A percentile compares a stretch with the other conserved stretches of the same genome.
These are phyloP conservation scores for Trichoderma asperellum DNA, from an alignment of 2,329 filamentous ascomycete genomes.

Conservation along the genomic window DNA sequence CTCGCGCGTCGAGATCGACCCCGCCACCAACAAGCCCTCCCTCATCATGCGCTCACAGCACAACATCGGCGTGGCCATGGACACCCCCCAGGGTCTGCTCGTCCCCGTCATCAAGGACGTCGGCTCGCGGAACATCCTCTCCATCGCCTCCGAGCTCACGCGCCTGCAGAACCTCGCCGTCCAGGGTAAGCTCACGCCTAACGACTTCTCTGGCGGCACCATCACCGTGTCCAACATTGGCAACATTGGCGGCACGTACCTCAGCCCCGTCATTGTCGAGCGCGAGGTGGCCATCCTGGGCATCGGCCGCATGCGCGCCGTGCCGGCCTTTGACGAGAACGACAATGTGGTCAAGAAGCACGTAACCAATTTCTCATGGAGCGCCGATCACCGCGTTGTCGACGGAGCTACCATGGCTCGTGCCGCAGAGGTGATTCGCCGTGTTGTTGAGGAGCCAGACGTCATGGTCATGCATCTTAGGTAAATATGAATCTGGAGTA, in stretches of 20 bases:
- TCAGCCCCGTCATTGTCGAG: slow-evolving; percentile 88
- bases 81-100: slow-evolving; percentile 83
- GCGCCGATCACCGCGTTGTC: slow-evolving; percentile 89
- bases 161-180: slow-evolving; percentile 74
- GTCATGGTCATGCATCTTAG: slow-evolving; percentile 82
- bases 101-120: slow-evolving; percentile 93
- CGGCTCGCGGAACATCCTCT: slow-evolving; percentile 72
- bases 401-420: slow-evolving; percentile 94
- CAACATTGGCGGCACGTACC: slow-evolving; percentile 88
- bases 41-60: slow-evolving; percentile 81
- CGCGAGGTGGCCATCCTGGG: slow-evolving; percentile 91
- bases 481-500: slow-evolving; percentile 47
- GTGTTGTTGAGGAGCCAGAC: slow-evolving; percentile 81
- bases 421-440: slow-evolving; percentile 79
- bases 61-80: slow-evolving; percentile 95
- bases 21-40: slow-evolving; percentile 65
- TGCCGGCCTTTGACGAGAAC: slow-evolving; percentile 74
- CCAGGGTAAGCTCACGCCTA: slow-evolving; percentile 72
- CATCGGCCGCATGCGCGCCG: slow-evolving; percentile 75
- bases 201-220: slow-evolving; percentile 82
- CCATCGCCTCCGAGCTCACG: slow-evolving; percentile 75
- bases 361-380: slow-evolving; percentile 92
- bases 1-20: slow-evolving; percentile 71
- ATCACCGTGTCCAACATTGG: slow-evolving; percentile 98
- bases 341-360: slow-evolving; percentile 72